Evolutionary conservation across 495 filamentous ascomycete genomes (phyloP).

Genomic region (Sporormia fimetaria): DNA sequence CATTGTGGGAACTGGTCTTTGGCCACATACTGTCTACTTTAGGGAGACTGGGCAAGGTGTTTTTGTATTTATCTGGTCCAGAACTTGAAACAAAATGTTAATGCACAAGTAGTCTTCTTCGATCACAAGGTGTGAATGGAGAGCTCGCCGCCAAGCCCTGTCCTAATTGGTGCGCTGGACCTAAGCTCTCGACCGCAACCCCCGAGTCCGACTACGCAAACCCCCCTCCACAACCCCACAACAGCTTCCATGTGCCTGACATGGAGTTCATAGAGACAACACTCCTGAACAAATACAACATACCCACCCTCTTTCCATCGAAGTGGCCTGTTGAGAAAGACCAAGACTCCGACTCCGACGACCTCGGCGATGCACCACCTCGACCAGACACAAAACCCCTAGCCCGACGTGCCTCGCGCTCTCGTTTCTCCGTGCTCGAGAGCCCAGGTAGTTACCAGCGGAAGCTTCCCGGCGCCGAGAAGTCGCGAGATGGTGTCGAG

Average conservation of each 20-base stretch:
- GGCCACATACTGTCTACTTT: too few species aligned
- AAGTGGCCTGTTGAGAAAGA: conserved; percentile 79
- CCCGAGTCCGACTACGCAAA: too few species aligned
- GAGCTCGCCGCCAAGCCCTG: too few species aligned
- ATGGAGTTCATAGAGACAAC: conserved; percentile 44
- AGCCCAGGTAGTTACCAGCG: conserved; percentile 54
- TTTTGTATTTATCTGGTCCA: too few species aligned
- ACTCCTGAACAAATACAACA: conserved; percentile 80
- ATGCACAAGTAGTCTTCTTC: too few species aligned
- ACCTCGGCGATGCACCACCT: conserved; percentile 41
- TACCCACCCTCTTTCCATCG: conserved; percentile 66
- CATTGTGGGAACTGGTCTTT: too few species aligned
- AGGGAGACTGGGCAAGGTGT: too few species aligned
- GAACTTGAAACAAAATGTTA: too few species aligned
- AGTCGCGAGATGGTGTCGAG: conserved; percentile 53
- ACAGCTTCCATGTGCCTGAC: background rate
- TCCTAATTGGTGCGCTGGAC: too few species aligned
- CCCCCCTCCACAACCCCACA: background rate
- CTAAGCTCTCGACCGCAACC: too few species aligned
- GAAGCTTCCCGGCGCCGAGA: conserved; percentile 59
- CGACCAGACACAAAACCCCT: conserved; percentile 19
- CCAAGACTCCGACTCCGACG: conserved; percentile 56
- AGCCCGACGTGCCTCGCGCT: conserved; percentile 48
- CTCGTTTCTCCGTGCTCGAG: conserved; percentile 74
- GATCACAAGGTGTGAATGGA: too few species aligned